These are phyloP conservation scores for Immersiella caudata DNA, from an alignment of 495 filamentous ascomycete species.

Conservation along the genomic window DNA sequence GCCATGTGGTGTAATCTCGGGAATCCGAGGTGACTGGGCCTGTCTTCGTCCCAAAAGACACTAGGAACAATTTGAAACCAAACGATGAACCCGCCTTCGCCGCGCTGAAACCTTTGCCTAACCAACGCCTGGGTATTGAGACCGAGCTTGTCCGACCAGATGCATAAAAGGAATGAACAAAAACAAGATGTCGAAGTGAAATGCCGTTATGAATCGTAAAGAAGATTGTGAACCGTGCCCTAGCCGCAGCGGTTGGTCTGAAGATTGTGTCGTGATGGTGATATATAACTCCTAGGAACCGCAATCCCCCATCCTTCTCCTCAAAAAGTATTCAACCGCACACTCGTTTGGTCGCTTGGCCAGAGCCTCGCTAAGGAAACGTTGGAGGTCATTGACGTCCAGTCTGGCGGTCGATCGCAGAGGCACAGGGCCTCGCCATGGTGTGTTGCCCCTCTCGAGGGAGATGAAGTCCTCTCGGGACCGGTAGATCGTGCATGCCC, in stretches of 20 bases:
- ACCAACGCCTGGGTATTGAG: not conserved
- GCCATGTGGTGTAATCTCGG: no score
- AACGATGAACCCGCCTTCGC: not conserved
- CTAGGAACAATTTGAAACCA: no score
- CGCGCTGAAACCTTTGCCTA: not conserved
- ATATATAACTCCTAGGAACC: constrained; percentile 9
- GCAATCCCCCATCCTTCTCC: constrained; percentile 38
- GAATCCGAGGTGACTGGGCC: no score
- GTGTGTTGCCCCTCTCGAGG: constrained; percentile 13
- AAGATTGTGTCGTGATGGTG: not conserved
- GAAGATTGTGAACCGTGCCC: no score
- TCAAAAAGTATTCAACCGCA: constrained; percentile 36
- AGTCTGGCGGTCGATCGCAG: constrained; percentile 4
- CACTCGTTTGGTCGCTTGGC: constrained; percentile 21
- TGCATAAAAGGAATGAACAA: not conserved
- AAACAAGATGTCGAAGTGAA: not conserved
- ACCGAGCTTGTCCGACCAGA: not conserved
- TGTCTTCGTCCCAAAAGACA: no score
- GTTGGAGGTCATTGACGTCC: constrained; percentile 13
- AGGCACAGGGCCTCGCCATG: not conserved
- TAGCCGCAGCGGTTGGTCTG: no score
- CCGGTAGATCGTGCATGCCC: constrained; percentile 38
- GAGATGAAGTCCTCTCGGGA: constrained; percentile 30
- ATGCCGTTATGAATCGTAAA: not conserved
- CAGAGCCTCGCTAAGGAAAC: constrained; percentile 25